Evolutionary conservation across 768 basidiomycete genomes (phyloP).

Genomic region (Amanita pallidorosea): DNA sequence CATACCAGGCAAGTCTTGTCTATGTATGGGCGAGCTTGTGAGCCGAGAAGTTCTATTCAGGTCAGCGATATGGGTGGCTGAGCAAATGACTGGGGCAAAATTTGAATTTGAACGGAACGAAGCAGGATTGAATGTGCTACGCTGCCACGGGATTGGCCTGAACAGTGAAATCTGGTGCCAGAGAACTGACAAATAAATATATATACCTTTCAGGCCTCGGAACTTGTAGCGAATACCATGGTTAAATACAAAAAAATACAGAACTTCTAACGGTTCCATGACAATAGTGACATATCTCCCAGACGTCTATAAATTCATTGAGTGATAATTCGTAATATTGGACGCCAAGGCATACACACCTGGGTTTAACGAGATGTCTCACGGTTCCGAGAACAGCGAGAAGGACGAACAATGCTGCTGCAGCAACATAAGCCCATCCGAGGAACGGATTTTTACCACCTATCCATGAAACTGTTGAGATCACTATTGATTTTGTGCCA

Average conservation of each 20-base stretch:
- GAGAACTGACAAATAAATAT: neutral
- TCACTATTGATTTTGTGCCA: constrained; percentile 94
- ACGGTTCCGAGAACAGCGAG: constrained; percentile 85
- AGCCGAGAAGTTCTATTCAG: constrained; percentile 15
- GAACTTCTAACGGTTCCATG: constrained; percentile 58
- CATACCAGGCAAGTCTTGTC: constrained; percentile 46
- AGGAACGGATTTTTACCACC: constrained; percentile 98
- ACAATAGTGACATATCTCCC: constrained; percentile 79
- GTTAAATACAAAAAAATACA: constrained; percentile 1
- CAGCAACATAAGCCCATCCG: constrained; percentile 95
- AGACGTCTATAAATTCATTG: constrained; percentile 41
- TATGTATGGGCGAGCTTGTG: neutral
- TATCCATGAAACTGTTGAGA: constrained; percentile 97
- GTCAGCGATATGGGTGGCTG: constrained; percentile 66
- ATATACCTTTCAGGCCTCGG: too few species aligned
- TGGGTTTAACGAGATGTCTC: constrained; percentile 86
- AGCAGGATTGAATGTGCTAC: constrained; percentile 31
- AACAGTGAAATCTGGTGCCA: constrained; percentile 15
- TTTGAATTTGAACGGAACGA: constrained; percentile 42
- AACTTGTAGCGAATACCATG: neutral
- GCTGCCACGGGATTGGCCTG: constrained; percentile 59
- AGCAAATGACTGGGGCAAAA: constrained; percentile 55
- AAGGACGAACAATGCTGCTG: constrained; percentile 77
- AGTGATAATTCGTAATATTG: constrained; percentile 2
- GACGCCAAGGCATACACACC: constrained; percentile 32